A percentile compares a stretch with the other conserved stretches of the same genome.
Conservation (phyloP, 139 green algal species). For the Dunaliella sp. region DNA sequence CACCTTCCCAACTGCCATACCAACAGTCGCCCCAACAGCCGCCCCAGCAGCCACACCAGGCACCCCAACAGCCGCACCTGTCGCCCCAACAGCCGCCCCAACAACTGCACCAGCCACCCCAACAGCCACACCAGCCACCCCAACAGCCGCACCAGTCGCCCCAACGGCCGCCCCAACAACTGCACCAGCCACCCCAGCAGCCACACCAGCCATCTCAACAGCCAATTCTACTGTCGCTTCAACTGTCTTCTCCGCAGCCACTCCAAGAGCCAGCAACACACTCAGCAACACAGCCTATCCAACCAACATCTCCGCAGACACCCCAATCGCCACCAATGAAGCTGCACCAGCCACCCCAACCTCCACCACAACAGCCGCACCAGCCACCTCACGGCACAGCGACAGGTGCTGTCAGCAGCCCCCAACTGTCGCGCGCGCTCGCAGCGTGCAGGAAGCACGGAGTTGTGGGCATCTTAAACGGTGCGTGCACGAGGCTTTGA, state of each 20-base stretch:
- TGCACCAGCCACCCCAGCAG: neutral
- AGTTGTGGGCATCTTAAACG: constrained; percentile 72
- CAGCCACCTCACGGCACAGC: neutral
- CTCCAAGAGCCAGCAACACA: no score
- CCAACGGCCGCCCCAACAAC: neutral
- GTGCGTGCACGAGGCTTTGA: constrained; percentile 8
- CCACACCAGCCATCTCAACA: neutral
- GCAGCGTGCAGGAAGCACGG: constrained; percentile 3
- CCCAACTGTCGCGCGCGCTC: neutral
- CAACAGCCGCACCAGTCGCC: neutral
- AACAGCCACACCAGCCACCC: neutral
- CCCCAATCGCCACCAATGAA: neutral
- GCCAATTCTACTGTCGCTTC: no score
- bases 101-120: neutral
- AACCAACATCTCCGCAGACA: no score
- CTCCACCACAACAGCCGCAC: neutral
- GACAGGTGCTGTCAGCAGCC: neutral
- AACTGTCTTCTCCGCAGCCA: no score
- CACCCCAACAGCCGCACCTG: neutral
- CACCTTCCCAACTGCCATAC: neutral
- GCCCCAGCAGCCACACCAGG: neutral
- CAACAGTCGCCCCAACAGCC: no score
- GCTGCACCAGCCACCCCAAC: neutral
- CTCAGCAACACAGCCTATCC: no score
- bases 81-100: neutral